phyloP scores from a whole-genome alignment of 768 basidiomycete species.

The Collybia sordida region DNA sequence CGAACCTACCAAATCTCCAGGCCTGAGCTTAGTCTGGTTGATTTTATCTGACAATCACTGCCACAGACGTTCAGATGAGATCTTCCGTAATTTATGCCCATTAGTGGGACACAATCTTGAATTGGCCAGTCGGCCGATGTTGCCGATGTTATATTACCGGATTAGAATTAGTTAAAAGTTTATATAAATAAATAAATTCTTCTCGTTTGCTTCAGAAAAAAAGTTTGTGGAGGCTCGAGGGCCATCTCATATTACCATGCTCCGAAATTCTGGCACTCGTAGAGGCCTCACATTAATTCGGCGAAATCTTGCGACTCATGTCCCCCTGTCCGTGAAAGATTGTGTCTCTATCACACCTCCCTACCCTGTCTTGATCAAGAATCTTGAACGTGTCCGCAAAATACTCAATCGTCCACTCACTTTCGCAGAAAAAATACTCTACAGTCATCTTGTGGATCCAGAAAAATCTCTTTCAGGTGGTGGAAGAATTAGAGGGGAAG shows the following conservation, averaged over 20 bases:
- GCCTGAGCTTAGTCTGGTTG: too few relatives aligned
- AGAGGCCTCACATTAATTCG: constrained; percentile 20
- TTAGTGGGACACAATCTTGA: too few relatives aligned
- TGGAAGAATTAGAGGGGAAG: constrained; percentile 76
- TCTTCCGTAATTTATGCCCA: too few relatives aligned
- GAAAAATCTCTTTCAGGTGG: constrained; percentile 64
- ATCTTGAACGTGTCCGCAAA: constrained; percentile 66
- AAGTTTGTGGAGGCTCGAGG: not conserved
- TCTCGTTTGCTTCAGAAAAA: not conserved
- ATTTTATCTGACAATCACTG: too few relatives aligned
- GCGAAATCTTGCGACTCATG: constrained; percentile 38
- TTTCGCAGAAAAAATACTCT: constrained; percentile 97
- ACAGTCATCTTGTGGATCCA: constrained; percentile 86
- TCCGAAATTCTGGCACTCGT: constrained; percentile 22
- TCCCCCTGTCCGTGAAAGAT: constrained; percentile 36
- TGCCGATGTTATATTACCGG: not conserved
- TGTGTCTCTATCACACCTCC: constrained; percentile 79
- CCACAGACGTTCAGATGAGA: too few relatives aligned
- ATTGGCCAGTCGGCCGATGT: too few relatives aligned
- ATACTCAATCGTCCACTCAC: constrained; percentile 81
- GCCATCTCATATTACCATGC: constrained; percentile 17
- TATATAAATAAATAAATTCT: constrained; percentile 8
- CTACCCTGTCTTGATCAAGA: constrained; percentile 68
- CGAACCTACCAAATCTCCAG: too few relatives aligned
- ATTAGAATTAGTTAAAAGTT: too few relatives aligned